Percentiles rank a stretch among this genome's conserved stretches.
These are phyloP conservation scores for Cordyceps tenuipes DNA, from an alignment of 2,329 filamentous ascomycete species.

Conservation along the genomic window DNA sequence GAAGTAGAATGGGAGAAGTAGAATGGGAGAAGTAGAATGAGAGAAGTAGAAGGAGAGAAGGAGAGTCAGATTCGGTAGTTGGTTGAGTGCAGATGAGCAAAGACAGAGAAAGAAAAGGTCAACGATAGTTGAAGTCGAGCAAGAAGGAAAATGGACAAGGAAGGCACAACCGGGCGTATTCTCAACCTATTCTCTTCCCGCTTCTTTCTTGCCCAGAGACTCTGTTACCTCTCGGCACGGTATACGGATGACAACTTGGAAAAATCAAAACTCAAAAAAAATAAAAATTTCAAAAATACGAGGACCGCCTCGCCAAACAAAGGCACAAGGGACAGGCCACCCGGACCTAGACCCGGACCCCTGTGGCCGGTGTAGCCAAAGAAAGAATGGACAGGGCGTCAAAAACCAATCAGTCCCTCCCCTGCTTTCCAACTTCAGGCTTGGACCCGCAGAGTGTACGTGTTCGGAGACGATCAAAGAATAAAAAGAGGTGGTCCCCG, in stretches of 20 bases:
- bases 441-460: constrained; percentile 1
- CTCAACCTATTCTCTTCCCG: background rate
- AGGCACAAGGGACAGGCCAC: background rate
- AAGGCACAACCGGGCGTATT: no score
- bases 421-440: background rate
- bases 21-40: no score
- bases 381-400: background rate
- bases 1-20: no score
- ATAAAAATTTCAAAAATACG: background rate
- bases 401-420: constrained; percentile 7
- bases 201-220: background rate
- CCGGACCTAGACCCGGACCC: background rate
- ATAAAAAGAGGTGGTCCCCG: background rate
- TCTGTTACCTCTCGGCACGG: background rate
- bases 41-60: no score
- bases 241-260: no score
- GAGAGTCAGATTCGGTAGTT: no score
- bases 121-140: no score
- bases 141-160: no score
- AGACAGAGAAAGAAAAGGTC: no score
- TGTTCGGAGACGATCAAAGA: background rate
- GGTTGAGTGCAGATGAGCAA: no score
- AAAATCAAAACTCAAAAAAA: no score
- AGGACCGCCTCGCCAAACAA: background rate
- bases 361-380: background rate